phyloP scores from a whole-genome alignment of 2,329 filamentous ascomycete genomes.

The Aspergillus cejpii region DNA sequence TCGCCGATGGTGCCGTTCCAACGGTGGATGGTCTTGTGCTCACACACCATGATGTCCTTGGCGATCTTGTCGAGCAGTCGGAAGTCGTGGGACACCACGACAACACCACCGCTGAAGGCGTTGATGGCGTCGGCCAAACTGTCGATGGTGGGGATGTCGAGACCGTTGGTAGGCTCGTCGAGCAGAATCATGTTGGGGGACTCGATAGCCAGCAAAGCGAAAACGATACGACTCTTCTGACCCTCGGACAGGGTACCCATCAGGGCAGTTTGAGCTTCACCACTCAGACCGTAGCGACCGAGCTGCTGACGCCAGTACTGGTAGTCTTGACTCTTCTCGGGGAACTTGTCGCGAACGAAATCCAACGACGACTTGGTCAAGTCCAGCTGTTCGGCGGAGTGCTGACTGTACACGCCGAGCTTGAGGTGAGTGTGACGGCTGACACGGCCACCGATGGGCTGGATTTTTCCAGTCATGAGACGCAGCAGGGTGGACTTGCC shows the following conservation, averaged over 20 bases:
- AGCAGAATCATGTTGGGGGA: slow-evolving; percentile 94
- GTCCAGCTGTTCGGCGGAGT: slow-evolving; percentile 96
- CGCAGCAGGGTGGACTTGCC: slow-evolving; percentile 95
- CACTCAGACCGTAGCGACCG: slow-evolving; percentile 84
- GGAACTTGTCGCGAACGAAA: slow-evolving; percentile 95
- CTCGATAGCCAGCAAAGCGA: slow-evolving; percentile 91
- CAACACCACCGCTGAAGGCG: slow-evolving; percentile 89
- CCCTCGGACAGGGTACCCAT: slow-evolving; percentile 98
- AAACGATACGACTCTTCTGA: slow-evolving; percentile 96
- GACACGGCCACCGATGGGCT: slow-evolving; percentile 72
- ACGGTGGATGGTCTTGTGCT: slow-evolving; percentile 85
- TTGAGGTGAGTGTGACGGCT: slow-evolving; percentile 96
- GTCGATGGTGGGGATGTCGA: slow-evolving; percentile 98
- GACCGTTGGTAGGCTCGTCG: slow-evolving; percentile 98
- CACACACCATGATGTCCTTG: slow-evolving; percentile 98
- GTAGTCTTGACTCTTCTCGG: slow-evolving; percentile 84
- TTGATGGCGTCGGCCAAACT: slow-evolving; percentile 96
- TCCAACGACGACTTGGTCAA: slow-evolving; percentile 96
- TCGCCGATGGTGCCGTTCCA: slow-evolving; percentile 87
- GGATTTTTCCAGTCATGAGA: slow-evolving; percentile 93
- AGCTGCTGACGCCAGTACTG: slow-evolving; percentile 99
- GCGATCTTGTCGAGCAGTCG: slow-evolving; percentile 98
- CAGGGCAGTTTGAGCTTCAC: slow-evolving; percentile 89
- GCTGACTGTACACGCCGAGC: slow-evolving; percentile 95
- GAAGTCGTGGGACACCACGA: slow-evolving; percentile 98